phyloP scores from a whole-genome alignment of 352 stramenopile species.

The Phytopythium chamaehyphon region DNA sequence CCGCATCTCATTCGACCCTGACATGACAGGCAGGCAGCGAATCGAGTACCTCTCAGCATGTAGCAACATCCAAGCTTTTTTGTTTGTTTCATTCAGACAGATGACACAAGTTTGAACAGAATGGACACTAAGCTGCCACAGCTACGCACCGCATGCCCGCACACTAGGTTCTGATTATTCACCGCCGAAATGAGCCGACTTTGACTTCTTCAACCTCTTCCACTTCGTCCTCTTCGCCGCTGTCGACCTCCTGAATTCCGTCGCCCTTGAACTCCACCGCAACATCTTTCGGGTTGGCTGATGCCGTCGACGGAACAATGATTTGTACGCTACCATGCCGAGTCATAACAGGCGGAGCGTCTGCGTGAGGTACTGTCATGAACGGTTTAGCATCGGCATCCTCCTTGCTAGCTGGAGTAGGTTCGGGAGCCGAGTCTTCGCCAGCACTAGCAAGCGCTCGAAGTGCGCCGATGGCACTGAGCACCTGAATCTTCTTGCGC shows the following conservation, averaged over 20 bases:
- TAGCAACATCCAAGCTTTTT: too few species aligned
- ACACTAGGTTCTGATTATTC: not conserved
- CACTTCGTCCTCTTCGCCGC: constrained; percentile 15
- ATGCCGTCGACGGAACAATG: constrained; percentile 28
- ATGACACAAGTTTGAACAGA: not conserved
- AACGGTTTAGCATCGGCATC: constrained; percentile 28
- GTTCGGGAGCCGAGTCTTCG: constrained; percentile 8
- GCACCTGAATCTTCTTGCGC: constrained; percentile 82
- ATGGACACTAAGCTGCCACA: constrained; percentile 3
- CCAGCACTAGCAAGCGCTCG: constrained; percentile 18
- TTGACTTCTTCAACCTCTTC: constrained; percentile 8
- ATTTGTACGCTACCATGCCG: constrained; percentile 66
- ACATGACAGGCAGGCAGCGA: too few species aligned
- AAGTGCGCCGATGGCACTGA: constrained; percentile 73
- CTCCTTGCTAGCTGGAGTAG: constrained; percentile 15
- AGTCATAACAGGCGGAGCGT: constrained; percentile 44
- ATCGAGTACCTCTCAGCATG: too few species aligned
- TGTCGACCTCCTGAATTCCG: constrained; percentile 17
- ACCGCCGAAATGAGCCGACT: not conserved
- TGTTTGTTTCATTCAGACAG: not conserved
- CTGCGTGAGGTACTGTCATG: constrained; percentile 21
- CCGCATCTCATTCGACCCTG: too few species aligned
- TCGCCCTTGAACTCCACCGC: constrained; percentile 21
- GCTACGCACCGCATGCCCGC: too few species aligned
- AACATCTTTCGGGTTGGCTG: constrained; percentile 31